Percentiles rank a stretch among this genome's conserved stretches.
Conservation (phyloP, 2,329 filamentous ascomycete genomes). For the Epichloe elymi region DNA sequence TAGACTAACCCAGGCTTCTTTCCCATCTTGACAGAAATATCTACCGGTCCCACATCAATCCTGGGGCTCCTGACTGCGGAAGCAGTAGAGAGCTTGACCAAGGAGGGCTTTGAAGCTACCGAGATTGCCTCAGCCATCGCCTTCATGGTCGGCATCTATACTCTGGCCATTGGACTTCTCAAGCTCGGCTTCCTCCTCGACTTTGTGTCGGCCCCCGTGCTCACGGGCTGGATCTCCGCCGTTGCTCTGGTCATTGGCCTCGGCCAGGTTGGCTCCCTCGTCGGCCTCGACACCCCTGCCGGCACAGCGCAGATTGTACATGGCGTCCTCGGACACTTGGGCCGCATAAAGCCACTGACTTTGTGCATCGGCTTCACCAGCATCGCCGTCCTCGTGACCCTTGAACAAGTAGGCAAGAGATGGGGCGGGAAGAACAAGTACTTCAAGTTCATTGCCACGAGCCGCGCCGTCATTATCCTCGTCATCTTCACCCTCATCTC, state of each 20-base stretch:
- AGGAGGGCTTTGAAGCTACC: constrained; percentile 36
- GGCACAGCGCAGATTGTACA: constrained; percentile 44
- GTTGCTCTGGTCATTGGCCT: constrained; percentile 53
- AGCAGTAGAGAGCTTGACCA: constrained; percentile 38
- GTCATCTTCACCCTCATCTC: constrained; percentile 50
- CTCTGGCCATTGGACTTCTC: constrained; percentile 44
- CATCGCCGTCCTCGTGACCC: constrained; percentile 39
- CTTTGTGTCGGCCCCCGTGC: constrained; percentile 51
- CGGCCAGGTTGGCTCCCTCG: constrained; percentile 48
- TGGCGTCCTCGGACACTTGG: constrained; percentile 42
- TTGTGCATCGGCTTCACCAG: constrained; percentile 45
- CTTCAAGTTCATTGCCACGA: constrained; percentile 46
- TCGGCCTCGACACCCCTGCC: constrained; percentile 40
- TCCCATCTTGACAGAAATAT: constrained; percentile 32
- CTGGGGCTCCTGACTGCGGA: constrained; percentile 50
- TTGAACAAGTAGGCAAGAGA: constrained; percentile 44
- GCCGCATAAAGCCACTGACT: constrained; percentile 43
- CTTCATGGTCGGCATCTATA: constrained; percentile 49
- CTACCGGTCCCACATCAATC: constrained; percentile 50
- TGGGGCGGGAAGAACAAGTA: constrained; percentile 45
- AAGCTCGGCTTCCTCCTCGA: constrained; percentile 53
- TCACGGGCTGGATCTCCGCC: constrained; percentile 53
- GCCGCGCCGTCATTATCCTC: constrained; percentile 46
- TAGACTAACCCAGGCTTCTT: background rate
- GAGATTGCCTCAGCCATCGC: constrained; percentile 48